Conservation (phyloP, 768 basidiomycete genomes). For the Dioszegia aurantiaca region DNA sequence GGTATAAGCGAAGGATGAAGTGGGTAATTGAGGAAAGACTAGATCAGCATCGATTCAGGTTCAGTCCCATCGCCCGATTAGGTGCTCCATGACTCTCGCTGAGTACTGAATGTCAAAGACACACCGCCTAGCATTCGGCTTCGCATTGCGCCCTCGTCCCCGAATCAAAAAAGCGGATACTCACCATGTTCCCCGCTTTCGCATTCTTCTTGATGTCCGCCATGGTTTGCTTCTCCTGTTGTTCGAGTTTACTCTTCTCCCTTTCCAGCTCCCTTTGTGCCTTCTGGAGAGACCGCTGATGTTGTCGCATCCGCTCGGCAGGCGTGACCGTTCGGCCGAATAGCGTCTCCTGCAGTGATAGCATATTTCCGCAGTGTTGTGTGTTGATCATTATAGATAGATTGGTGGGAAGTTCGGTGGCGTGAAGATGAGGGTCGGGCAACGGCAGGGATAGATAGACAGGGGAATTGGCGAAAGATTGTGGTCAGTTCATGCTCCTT, state of each 20-base stretch:
- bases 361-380: background rate
- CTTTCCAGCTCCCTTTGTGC: slow-evolving; percentile 97
- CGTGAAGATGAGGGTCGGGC: background rate
- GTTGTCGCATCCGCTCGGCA: slow-evolving; percentile 91
- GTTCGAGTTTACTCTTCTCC: slow-evolving; percentile 88
- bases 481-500: slow-evolving; percentile 7
- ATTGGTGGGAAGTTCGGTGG: background rate
- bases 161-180: slow-evolving; percentile 20
- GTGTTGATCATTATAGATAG: background rate
- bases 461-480: background rate
- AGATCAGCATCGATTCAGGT: too few relatives aligned
- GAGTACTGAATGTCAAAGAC: too few relatives aligned
- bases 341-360: slow-evolving; percentile 70
- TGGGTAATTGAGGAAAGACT: too few relatives aligned
- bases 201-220: slow-evolving; percentile 95
- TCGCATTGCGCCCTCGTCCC: too few relatives aligned
- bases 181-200: slow-evolving; percentile 88
- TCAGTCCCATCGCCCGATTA: too few relatives aligned
- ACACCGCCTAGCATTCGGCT: too few relatives aligned
- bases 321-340: slow-evolving; percentile 94
- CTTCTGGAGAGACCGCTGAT: slow-evolving; percentile 91
- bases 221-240: slow-evolving; percentile 89
- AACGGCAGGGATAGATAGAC: background rate
- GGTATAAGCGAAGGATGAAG: too few relatives aligned
- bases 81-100: too few relatives aligned